A percentile compares a stretch with the other conserved stretches of the same genome.
phyloP scores from a whole-genome alignment of 805 yeast species.

The Candida ascalaphidarum region DNA sequence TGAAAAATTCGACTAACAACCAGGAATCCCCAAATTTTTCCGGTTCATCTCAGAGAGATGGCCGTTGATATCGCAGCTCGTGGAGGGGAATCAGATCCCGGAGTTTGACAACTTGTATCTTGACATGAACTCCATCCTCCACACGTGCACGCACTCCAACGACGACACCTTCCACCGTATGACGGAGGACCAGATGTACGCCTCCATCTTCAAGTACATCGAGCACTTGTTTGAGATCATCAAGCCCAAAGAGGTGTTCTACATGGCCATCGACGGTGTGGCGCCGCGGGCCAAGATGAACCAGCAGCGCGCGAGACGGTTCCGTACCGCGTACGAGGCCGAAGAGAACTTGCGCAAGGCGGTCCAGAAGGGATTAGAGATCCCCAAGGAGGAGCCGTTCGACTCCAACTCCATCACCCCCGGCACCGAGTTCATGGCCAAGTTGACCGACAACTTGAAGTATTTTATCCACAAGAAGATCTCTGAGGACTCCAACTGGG shows the following conservation, averaged over 20 bases:
- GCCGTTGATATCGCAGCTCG: slow-evolving; percentile 87
- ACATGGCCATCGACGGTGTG: slow-evolving; percentile 98
- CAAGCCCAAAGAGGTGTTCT: slow-evolving; percentile 77
- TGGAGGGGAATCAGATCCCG: slow-evolving; percentile 69
- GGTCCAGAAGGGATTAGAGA: slow-evolving; percentile 56
- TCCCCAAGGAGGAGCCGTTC: slow-evolving; percentile 79
- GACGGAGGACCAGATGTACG: slow-evolving; percentile 86
- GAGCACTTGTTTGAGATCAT: slow-evolving; percentile 88
- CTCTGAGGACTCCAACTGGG: slow-evolving; percentile 83
- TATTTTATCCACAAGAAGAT: slow-evolving; percentile 86
- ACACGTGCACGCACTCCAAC: slow-evolving; percentile 85
- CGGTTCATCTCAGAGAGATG: slow-evolving; percentile 97
- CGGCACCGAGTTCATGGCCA: slow-evolving; percentile 95
- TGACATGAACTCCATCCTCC: slow-evolving; percentile 97
- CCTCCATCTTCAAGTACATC: slow-evolving; percentile 87
- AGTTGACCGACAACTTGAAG: slow-evolving; percentile 69
- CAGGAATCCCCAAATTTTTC: slow-evolving; percentile 94
- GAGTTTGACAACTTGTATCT: slow-evolving; percentile 92
- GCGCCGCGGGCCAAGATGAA: slow-evolving; percentile 99
- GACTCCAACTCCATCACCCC: slow-evolving; percentile 94
- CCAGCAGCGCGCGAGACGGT: slow-evolving; percentile 94
- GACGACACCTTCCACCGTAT: slow-evolving; percentile 53
- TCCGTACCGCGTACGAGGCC: slow-evolving; percentile 89
- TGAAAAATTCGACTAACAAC: no score
- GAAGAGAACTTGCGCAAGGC: slow-evolving; percentile 74